A percentile compares a stretch with the other conserved stretches of the same genome.
phyloP scores from a whole-genome alignment of 2,329 filamentous ascomycete genomes.

The Stachybotrys chartarum region DNA sequence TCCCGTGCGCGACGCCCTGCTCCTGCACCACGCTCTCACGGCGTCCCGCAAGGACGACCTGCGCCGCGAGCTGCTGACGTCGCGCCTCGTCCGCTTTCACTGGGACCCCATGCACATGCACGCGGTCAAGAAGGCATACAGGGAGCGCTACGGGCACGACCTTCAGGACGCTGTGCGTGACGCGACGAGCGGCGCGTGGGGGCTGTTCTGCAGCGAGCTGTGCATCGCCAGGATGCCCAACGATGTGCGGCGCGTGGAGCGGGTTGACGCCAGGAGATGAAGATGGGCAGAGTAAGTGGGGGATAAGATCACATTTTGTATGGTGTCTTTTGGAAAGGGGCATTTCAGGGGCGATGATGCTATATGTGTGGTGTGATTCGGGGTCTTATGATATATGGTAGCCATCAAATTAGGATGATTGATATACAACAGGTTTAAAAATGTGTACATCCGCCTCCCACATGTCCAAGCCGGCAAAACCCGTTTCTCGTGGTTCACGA shows the following conservation, averaged over 20 bases:
- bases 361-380: no score
- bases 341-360: no score
- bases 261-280: slow-evolving; percentile 17
- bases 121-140: slow-evolving; percentile 72
- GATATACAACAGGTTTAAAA: background rate
- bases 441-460: background rate
- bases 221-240: slow-evolving; percentile 56
- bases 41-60: slow-evolving; percentile 63
- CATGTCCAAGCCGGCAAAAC: background rate
- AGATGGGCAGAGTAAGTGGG: background rate
- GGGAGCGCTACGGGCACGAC: slow-evolving; percentile 65
- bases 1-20: slow-evolving; percentile 83
- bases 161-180: slow-evolving; percentile 74
- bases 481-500: slow-evolving; percentile 5
- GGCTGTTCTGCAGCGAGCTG: slow-evolving; percentile 66
- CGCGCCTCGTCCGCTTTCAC: slow-evolving; percentile 79
- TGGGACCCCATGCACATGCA: slow-evolving; percentile 84
- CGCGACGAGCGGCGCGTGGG: slow-evolving; percentile 70
- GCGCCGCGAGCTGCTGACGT: slow-evolving; percentile 81
- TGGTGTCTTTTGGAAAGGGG: no score
- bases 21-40: slow-evolving; percentile 83
- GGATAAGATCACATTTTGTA: background rate
- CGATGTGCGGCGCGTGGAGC: slow-evolving; percentile 47
- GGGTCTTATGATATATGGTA: background rate
- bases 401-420: background rate